Base-by-base conservation (phyloP, 106 monocot genomes). In the Acorus calamus region DNA sequence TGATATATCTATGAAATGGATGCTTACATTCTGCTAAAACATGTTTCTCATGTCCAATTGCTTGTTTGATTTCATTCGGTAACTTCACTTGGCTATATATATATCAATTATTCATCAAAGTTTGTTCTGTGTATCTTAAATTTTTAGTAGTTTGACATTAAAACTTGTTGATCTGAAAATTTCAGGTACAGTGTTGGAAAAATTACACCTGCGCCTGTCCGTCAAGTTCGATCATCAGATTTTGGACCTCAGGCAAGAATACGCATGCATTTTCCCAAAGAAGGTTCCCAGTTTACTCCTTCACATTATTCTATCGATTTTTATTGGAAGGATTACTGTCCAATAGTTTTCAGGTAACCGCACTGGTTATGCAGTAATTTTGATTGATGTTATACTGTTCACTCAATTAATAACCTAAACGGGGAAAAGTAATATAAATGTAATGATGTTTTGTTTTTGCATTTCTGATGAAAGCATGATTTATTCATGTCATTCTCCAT, bases 311-410 rank as follows among this genome's bases (percentile, higher is more conserved):
- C 94, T 49, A 48, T 81, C 65, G 79, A 75, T 76, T 94, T 94
- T 75, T 79, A 77, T 71, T 94, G 94, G 94, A 86, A 94, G 81
- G 94, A 94, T 62, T 94, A 94, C 57, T 89, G 89, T 63, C 94
- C 89, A 44, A 89, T 94, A 81, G 89, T 89, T 52, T 94, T 94
- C 65, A 83, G 94, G 94, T 89, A 83, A 9, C 28, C 28, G 28
- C 28, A 28, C 56, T 58, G 50, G 66, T 66, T 47, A 52, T 70
- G 44, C 49, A 42, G 57, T 12, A 45, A 0, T n/a, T 8, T 71
- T 2, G 42, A 5, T 49, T 13, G 49, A 42, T 65, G 6, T 47
- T 66, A 52, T 46, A 10, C n/a, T 47, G 28, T 62, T 57, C 11
- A 44, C 3, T 28, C 28, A 28, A 28, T 28, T 28, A 28, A 28